Evolutionary conservation across 352 stramenopile species (phyloP), one percentile per base, ranked within the genome.

Genomic region (Pythium aquatile): DNA sequence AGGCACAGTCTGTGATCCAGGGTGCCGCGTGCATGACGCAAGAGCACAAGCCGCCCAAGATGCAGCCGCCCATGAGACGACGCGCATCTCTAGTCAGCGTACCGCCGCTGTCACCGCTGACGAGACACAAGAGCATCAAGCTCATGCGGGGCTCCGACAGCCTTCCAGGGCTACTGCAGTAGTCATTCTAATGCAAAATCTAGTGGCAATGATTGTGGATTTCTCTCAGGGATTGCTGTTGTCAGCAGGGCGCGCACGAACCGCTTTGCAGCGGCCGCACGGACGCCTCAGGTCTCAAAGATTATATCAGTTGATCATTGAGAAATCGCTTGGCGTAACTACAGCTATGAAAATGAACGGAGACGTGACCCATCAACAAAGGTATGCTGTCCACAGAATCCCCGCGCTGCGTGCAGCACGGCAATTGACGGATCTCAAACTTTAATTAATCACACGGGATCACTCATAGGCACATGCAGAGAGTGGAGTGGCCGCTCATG

Each of bases 221-320:
- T 84, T 90, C 81, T 90, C 81, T 90, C 81, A 90, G 76, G 56
- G 68, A 78, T 63, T 69, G 63, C 57, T 70, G 67, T 84, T 88
- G 68, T 85, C 81, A 81, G 85, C 81, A 84, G 61, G 55, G 56
- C 64, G 33, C 81, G 20, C 20, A 11, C 33, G 55, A 14, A 2
- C 17, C 52, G 42, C 51, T 60, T 67, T 67, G 51, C 61, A 61
- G 61, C 61, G 60, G 52, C 48, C 30, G 16, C 24, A 30, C 24
- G 14, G 26, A 24, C 51, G 59, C 59, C 48, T 90, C 79, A 90
- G 81, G 77, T 90, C 81, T 90, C 81, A 90, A 90, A 90, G 81
- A 90, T 90, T 90, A 90, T 83, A 82, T 87, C 79, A 88, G 76
- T 88, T 81, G 76, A 90, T 90, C 81, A 90, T 86, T 72, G 81